Evolutionary conservation across 2,329 filamentous ascomycete species (phyloP).

Genomic region (Aspergillus sp.): DNA sequence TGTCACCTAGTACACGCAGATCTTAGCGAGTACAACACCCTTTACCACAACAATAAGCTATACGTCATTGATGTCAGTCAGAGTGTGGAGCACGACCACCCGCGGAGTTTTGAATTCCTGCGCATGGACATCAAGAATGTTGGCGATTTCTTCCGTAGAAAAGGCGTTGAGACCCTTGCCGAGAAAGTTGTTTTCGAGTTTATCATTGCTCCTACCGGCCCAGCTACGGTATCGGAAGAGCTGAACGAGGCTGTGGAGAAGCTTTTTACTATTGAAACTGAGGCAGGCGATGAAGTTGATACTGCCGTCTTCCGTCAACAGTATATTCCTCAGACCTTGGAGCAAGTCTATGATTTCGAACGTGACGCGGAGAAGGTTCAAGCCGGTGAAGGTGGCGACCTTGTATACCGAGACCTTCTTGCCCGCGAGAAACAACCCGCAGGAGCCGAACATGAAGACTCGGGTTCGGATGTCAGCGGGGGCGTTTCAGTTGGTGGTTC

Average conservation of each 20-base stretch:
- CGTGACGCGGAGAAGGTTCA: slow-evolving; percentile 78
- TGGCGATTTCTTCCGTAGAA: slow-evolving; percentile 83
- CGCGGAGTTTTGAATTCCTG: slow-evolving; percentile 85
- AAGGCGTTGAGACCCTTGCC: slow-evolving; percentile 76
- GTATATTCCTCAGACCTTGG: slow-evolving; percentile 92
- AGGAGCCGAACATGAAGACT: slow-evolving; percentile 35
- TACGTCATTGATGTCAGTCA: slow-evolving; percentile 98
- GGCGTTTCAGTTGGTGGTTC: slow-evolving; percentile 33
- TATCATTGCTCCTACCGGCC: slow-evolving; percentile 64
- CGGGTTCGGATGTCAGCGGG: slow-evolving; percentile 35
- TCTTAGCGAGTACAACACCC: slow-evolving; percentile 95
- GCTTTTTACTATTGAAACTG: slow-evolving; percentile 61
- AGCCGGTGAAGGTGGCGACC: slow-evolving; percentile 69
- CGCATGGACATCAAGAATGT: slow-evolving; percentile 99
- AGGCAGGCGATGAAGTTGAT: slow-evolving; percentile 64
- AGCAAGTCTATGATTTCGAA: slow-evolving; percentile 95
- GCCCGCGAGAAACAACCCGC: slow-evolving; percentile 57
- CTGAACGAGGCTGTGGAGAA: slow-evolving; percentile 65
- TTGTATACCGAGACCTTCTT: slow-evolving; percentile 82
- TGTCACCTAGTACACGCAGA: slow-evolving; percentile 94
- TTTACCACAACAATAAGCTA: slow-evolving; percentile 78
- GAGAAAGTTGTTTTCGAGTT: slow-evolving; percentile 84
- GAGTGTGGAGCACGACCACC: slow-evolving; percentile 95
- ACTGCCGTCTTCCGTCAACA: slow-evolving; percentile 93
- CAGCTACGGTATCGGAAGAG: slow-evolving; percentile 47